Conservation (phyloP, 371 early-diverging fungal genomes). For the Syncephalastrum racemosum region DNA sequence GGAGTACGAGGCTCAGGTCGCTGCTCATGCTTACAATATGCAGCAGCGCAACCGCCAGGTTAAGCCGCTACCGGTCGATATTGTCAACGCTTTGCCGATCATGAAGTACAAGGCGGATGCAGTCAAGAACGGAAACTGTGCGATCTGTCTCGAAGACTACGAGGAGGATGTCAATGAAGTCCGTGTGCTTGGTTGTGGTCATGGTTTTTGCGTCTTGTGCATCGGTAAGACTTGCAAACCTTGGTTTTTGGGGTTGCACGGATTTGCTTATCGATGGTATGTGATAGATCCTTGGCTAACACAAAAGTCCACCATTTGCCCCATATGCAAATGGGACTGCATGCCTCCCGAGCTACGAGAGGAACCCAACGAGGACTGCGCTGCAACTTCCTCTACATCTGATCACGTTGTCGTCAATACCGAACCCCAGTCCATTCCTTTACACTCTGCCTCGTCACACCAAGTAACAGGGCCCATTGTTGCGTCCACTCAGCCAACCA, state of each 20-base stretch:
- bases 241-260: too few relatives aligned
- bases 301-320: conserved; percentile 43
- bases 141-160: conserved; percentile 48
- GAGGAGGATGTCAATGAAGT: conserved; percentile 19
- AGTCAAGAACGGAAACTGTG: conserved; percentile 34
- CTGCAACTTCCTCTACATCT: too few relatives aligned
- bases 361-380: too few relatives aligned
- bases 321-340: conserved; percentile 48
- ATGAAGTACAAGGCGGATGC: conserved; percentile 9
- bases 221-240: conserved; percentile 31
- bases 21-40: conserved; percentile 15
- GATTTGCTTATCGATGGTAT: too few relatives aligned
- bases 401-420: too few relatives aligned
- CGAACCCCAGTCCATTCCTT: too few relatives aligned
- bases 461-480: too few relatives aligned
- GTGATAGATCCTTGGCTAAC: conserved; percentile 41
- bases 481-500: too few relatives aligned
- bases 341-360: too few relatives aligned
- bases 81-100: conserved; percentile 24
- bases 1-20: conserved; percentile 11
- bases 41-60: conserved; percentile 24
- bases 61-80: conserved; percentile 39
- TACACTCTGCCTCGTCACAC: too few relatives aligned
- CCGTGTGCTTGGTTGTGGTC: conserved; percentile 42
- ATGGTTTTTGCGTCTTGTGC: conserved; percentile 46